Conservation (phyloP, 495 filamentous ascomycete genomes). For the Sporormia fimetaria region DNA sequence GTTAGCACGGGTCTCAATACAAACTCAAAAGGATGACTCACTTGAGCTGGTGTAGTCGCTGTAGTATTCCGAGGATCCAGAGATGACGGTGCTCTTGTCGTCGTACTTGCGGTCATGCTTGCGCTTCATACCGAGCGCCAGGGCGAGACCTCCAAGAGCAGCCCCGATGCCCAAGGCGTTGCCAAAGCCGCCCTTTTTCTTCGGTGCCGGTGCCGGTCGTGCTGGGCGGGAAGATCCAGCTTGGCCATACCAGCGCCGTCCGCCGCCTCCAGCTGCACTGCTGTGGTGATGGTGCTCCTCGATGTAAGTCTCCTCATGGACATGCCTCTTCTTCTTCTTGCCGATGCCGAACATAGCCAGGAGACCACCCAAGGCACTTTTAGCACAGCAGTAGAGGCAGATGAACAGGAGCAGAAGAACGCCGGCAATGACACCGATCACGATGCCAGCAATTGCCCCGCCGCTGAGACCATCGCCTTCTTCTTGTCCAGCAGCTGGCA, state of each 20-base stretch:
- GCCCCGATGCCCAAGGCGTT: slow-evolving; percentile 47
- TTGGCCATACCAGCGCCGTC: slow-evolving; percentile 58
- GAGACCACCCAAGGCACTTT: slow-evolving; percentile 50
- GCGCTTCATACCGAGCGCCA: slow-evolving; percentile 67
- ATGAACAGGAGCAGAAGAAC: slow-evolving; percentile 59
- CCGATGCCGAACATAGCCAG: slow-evolving; percentile 57
- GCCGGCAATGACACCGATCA: slow-evolving; percentile 74
- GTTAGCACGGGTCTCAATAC: slow-evolving; percentile 9
- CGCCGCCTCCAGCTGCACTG: slow-evolving; percentile 32
- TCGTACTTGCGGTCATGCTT: slow-evolving; percentile 41
- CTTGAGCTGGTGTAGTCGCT: slow-evolving; percentile 33
- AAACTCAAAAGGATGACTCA: slow-evolving; percentile 19
- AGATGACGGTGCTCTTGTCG: slow-evolving; percentile 28
- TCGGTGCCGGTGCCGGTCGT: slow-evolving; percentile 34
- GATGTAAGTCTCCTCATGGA: slow-evolving; percentile 44
- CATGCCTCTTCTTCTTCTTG: slow-evolving; percentile 35
- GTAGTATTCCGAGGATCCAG: slow-evolving; percentile 18
- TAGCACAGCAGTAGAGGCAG: slow-evolving; percentile 63
- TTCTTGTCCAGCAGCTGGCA: slow-evolving; percentile 30
- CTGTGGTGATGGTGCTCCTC: slow-evolving; percentile 55
- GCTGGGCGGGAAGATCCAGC: slow-evolving; percentile 37
- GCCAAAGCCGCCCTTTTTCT: slow-evolving; percentile 45
- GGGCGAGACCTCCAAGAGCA: slow-evolving; percentile 52
- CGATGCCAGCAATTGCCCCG: slow-evolving; percentile 90
- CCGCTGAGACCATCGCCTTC: slow-evolving; percentile 51